Evolutionary conservation across 2,329 filamentous ascomycete genomes (phyloP), one percentile per base, ranked within the genome.

Genomic region (Conoideocrella luteorostrata): DNA sequence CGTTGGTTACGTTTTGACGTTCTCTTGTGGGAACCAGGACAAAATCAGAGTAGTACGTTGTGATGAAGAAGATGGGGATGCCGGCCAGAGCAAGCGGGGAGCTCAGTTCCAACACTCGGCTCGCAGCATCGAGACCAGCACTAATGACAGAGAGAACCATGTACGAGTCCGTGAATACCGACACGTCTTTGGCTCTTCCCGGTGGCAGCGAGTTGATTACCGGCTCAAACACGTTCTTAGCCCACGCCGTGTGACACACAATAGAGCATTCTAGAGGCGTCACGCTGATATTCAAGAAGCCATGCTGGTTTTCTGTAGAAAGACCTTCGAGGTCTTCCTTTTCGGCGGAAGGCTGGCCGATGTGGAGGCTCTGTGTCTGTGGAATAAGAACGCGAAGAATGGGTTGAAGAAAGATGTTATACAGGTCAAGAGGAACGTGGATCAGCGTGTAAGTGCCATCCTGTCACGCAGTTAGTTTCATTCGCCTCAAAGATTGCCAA

Each of bases 11-110:
- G 30, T 82, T 83, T 21, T 77, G 69, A 40, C 84, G 81, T 56
- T 85, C 81, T 58, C 82, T 86, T 42, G 75, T 75, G 1, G 93
- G 90, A 1, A 96, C 88, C 28, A 97, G 76, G 55, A 98, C 94
- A 65, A 95, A 97, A 68, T 98, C 91, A 26, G 87, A 93, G 66
- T 95, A 97, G 66, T 97, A 98, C 24, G 89, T 96, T 4, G 91
- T 96, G 62, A 96, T 95, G 75, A 97, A 97, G 72, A 97, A 96
- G 59, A 98, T 95, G 42, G 91, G 87, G 41, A 97, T 93, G 54
- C 88, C 88, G 39, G 91, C 91, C 60, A 96, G 75, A 22, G 93
- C 91, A 24, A 97, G 74, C 5, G 91, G 93, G 42, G 84, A 90
- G 7, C 90, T 96, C 49, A 98, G 67, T 59, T 97, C 91, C 55